Percentiles rank a stretch among this genome's conserved stretches.
Conservation (phyloP, 192 early-diverging fungal species). For the Mortierella antarctica region DNA sequence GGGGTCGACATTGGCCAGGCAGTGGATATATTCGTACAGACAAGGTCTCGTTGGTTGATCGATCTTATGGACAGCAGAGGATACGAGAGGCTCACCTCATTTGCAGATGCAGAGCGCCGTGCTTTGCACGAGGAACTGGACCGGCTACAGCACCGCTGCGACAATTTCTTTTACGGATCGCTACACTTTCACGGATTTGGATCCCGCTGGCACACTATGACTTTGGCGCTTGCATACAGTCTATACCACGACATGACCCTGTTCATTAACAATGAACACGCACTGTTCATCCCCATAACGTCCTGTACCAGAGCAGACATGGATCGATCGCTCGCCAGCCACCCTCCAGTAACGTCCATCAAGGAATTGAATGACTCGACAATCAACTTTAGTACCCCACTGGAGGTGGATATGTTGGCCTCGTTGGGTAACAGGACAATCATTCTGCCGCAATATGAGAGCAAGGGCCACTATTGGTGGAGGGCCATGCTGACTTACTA, state of each 20-base stretch:
- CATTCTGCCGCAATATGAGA: slow-evolving; percentile 5
- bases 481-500: slow-evolving; percentile 34
- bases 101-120: slow-evolving; percentile 12
- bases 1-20: slow-evolving; percentile 11
- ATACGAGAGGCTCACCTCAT: slow-evolving; percentile 19
- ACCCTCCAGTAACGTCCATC: slow-evolving; percentile 11
- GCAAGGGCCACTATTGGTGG: slow-evolving; percentile 31
- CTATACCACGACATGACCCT: slow-evolving; percentile 40
- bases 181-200: slow-evolving; percentile 2
- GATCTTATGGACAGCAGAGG: slow-evolving; percentile 11
- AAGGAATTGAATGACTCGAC: slow-evolving; percentile 6
- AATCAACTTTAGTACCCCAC: slow-evolving; percentile 13
- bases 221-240: slow-evolving; percentile 14
- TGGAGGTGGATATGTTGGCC: not conserved
- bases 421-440: not conserved
- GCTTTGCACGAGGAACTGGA: slow-evolving; percentile 20
- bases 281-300: slow-evolving; percentile 11
- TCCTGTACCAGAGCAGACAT: slow-evolving; percentile 20
- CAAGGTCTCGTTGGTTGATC: slow-evolving; percentile 33
- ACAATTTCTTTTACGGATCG: slow-evolving; percentile 22
- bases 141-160: slow-evolving; percentile 27
- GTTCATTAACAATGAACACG: not conserved
- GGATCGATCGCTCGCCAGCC: not conserved
- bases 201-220: slow-evolving; percentile 20
- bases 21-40: slow-evolving; percentile 29